Conservation (phyloP, 2,329 filamentous ascomycete species). For the Xylaria sp. region DNA sequence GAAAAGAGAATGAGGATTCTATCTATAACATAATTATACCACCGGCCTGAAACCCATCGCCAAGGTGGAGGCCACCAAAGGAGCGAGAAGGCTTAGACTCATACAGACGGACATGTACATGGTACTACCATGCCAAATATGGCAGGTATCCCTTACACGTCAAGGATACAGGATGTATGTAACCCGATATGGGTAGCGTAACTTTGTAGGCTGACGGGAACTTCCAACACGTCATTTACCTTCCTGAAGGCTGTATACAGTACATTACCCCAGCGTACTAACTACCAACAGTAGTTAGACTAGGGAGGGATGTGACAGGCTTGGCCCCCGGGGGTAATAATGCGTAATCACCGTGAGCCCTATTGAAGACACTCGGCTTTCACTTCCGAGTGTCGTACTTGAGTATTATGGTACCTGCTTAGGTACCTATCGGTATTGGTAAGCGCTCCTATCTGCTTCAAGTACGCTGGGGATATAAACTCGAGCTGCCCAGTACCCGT, state of each 20-base stretch:
- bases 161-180: background rate
- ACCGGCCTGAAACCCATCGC: slow-evolving; percentile 12
- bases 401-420: too few species aligned
- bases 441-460: background rate
- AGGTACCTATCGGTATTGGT: background rate
- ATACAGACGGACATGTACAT: background rate
- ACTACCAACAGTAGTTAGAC: too few species aligned
- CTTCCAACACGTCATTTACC: background rate
- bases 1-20: slow-evolving; percentile 1
- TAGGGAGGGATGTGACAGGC: too few species aligned
- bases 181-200: background rate
- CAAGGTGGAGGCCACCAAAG: slow-evolving; percentile 4
- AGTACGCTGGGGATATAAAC: background rate
- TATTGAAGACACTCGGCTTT: too few species aligned
- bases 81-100: background rate
- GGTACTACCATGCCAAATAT: background rate
- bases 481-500: background rate
- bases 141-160: background rate
- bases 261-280: background rate
- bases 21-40: slow-evolving; percentile 1
- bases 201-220: background rate
- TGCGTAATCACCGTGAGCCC: too few species aligned
- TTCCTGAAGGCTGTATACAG: background rate
- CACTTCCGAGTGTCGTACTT: too few species aligned
- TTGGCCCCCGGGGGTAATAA: too few species aligned